Evolutionary conservation across 495 filamentous ascomycete species (phyloP), one percentile per base, ranked within the genome.

Genomic region (Neurospora sp.): DNA sequence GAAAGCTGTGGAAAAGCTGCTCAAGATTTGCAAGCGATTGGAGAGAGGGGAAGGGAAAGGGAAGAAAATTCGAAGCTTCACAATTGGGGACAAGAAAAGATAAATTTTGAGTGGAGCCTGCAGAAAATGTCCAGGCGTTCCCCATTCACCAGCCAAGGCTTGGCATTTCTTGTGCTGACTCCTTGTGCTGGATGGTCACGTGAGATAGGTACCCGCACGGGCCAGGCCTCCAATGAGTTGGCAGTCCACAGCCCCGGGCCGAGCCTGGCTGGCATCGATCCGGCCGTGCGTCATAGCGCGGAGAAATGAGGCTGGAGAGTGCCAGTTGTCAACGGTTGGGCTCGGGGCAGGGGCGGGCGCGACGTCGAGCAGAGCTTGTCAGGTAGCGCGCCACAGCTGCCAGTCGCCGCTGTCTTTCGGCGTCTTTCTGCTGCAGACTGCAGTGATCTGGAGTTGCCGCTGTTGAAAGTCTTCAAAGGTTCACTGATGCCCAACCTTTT

Each of bases 401-500:
- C 53, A 66, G 53, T 37, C 53, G 35, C 35, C 35, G 27, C 27
- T 66, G 53, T 37, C 27, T 18, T 66, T 66, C 53, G 53, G 53
- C 27, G 53, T 66, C 53, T 35, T 66, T 66, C 53, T 37, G 53
- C 53, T 66, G 53, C 53, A 61, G 53, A 61, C 53, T 35, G 53
- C 53, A 61, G 22, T 66, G 53, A 66, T 27, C 12, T 66, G 1
- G 6, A 35, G 53, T 66, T 66, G 4, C 5, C 35, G 35, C 35
- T 35, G 53, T 66, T 66, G 53, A 31, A 61, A 61, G 53, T 61
- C 48, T 61, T 61, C 53, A 61, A 61, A 61, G 48, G 37, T 70
- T 69, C 75, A 71, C 76, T 81, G 80, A 78, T 82, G 80, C 80
- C 80, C 80, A 82, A 82, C 79, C 75, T 78, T 76, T 61, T 38